Evolutionary conservation across 2,329 filamentous ascomycete genomes (phyloP), one percentile per base, ranked within the genome.

Genomic region (Ophiocordyceps camponoti-leonardi): DNA sequence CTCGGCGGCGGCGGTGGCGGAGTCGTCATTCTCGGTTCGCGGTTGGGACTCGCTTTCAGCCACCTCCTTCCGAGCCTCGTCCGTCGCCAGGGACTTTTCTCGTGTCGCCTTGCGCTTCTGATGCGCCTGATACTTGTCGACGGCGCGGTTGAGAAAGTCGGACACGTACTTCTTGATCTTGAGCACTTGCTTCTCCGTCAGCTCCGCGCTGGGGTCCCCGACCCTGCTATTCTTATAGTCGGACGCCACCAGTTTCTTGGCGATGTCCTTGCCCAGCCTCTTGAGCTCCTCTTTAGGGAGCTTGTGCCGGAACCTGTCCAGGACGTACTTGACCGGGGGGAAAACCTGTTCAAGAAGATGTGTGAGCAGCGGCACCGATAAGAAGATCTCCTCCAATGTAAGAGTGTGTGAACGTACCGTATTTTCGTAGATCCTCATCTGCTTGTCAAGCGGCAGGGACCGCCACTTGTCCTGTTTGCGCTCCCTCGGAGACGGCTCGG

Each of bases 401-500:
- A 3, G 8, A 3, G 19, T 6, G 18, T 14, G 18, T 6, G 6
- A 16, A 35, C 84, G 61, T 71, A 93, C 86, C 44, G 87, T 94
- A 58, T 88, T 88, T 61, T 95, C 88, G 56, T 95, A 96, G 2
- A 94, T 72, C 67, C 86, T 94, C 75, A 87, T 93, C 63, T 92
- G 86, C 64, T 95, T 95, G 52, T 95, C 88, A 52, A 79, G 60
- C 1, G 81, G 69, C 30, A 81, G 60, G 48, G 71, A 73, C 46
- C 77, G 73, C 83, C 83, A 87, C 58, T 81, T 84, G 43, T 86
- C 81, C 54, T 72, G 71, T 53, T 75, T 80, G 6, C 70, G 69
- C 60, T 81, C 74, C 42, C 71, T 70, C 5, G 67, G 63, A 6
- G 72, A 70, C 1, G 73, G 68, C 45, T 65, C 73, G 3, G 68